phyloP scores from a whole-genome alignment of 2,329 filamentous ascomycete species.

The Lasiodiplodia theobromae region DNA sequence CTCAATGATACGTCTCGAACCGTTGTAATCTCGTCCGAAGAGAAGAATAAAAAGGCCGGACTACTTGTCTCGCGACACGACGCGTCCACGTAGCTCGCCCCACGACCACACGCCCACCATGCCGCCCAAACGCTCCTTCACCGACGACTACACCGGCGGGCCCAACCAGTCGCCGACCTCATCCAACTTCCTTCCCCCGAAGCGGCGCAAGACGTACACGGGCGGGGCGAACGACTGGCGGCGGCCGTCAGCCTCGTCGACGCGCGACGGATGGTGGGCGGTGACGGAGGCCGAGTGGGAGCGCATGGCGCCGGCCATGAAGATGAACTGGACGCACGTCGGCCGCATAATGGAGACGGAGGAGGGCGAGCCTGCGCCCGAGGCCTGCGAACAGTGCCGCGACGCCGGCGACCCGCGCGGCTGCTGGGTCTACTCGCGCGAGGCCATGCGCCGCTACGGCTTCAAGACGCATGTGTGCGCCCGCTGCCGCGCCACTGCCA shows the following conservation, averaged over 20 bases:
- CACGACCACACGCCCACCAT: not conserved
- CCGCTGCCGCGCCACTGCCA: constrained; percentile 12
- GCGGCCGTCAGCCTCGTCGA: not conserved
- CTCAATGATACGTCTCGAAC: not conserved
- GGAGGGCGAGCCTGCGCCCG: constrained; percentile 12
- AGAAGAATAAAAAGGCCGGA: not conserved
- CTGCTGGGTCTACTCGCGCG: constrained; percentile 21
- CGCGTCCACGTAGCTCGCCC: not conserved
- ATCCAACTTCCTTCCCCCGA: not conserved
- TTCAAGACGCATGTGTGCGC: constrained; percentile 27
- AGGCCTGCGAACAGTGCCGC: constrained; percentile 15
- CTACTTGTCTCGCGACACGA: not conserved
- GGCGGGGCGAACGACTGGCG: constrained; percentile 1
- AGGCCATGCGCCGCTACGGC: constrained; percentile 19
- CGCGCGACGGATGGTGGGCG: constrained; percentile 10
- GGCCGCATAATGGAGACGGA: constrained; percentile 24
- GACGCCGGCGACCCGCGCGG: not conserved
- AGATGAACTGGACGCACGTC: constrained; percentile 26
- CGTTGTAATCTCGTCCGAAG: not conserved
- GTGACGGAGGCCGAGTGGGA: constrained; percentile 15
- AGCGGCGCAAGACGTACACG: constrained; percentile 8
- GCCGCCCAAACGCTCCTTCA: constrained; percentile 11
- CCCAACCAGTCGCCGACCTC: not conserved
- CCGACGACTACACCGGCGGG: constrained; percentile 4
- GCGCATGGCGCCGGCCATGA: constrained; percentile 6